These are phyloP conservation scores for Ceriops decandra DNA, from an alignment of 345 rosid genomes.

Conservation along the genomic window DNA sequence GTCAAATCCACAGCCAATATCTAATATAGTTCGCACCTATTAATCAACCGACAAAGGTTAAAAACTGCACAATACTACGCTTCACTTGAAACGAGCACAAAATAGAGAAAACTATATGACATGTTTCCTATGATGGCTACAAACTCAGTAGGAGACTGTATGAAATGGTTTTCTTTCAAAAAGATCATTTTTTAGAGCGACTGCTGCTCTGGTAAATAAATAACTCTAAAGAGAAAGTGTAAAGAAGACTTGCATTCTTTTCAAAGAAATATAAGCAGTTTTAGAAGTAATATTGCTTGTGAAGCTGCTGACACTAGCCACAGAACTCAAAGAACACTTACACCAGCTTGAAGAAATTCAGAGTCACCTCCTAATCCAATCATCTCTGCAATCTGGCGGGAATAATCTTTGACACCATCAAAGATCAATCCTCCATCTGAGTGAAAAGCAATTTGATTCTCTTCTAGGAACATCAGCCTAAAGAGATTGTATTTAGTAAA, in stretches of 20 bases:
- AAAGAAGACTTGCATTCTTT: too few relatives aligned
- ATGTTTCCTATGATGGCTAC: neutral
- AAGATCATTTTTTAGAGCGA: too few relatives aligned
- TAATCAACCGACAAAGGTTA: conserved; percentile 8
- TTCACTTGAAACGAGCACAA: conserved; percentile 2
- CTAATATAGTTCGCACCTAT: conserved; percentile 74
- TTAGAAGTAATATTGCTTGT: neutral
- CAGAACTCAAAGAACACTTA: conserved; percentile 40
- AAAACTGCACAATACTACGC: neutral
- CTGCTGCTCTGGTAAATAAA: too few relatives aligned
- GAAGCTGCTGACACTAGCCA: conserved; percentile 1
- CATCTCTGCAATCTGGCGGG: conserved; percentile 97
- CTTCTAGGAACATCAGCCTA: conserved; percentile 95
- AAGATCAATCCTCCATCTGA: conserved; percentile 80
- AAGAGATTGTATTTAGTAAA: neutral
- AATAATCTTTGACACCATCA: conserved; percentile 93
- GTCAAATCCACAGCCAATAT: conserved; percentile 97
- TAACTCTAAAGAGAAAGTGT: too few relatives aligned
- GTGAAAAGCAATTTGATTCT: conserved; percentile 96
- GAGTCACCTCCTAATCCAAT: conserved; percentile 87
- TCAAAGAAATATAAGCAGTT: neutral
- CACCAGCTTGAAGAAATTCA: conserved; percentile 90
- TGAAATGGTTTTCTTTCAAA: neutral
- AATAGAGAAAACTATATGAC: neutral
- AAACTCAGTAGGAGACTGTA: neutral